Evolutionary conservation across 2,329 filamentous ascomycete species (phyloP).

Genomic region (Diplodia sapinea): DNA sequence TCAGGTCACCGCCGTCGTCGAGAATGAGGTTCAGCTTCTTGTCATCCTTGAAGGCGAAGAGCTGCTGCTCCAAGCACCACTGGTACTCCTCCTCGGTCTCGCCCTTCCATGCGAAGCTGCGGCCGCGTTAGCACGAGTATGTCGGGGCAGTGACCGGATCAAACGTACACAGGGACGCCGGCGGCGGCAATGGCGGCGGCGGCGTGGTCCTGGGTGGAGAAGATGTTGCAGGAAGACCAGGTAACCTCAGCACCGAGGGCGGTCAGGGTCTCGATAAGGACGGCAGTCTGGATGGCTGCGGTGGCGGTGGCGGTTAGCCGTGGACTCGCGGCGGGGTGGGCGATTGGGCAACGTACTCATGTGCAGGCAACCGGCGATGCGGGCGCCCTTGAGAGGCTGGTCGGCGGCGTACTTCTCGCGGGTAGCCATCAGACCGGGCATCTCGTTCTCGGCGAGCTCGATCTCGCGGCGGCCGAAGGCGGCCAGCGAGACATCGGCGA

Average conservation of each 20-base stretch:
- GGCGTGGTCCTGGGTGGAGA: constrained; percentile 98
- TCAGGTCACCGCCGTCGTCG: constrained; percentile 97
- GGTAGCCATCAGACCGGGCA: constrained; percentile 97
- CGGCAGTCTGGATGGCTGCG: constrained; percentile 92
- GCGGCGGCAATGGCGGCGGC: constrained; percentile 94
- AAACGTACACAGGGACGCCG: constrained; percentile 78
- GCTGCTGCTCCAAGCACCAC: constrained; percentile 99
- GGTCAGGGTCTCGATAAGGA: constrained; percentile 97
- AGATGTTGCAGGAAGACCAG: constrained; percentile 99
- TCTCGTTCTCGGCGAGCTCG: constrained; percentile 88
- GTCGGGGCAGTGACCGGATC: constrained; percentile 55
- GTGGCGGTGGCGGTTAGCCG: constrained; percentile 35
- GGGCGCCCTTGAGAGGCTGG: constrained; percentile 92
- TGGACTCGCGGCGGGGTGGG: neutral
- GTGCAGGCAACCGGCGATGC: constrained; percentile 97
- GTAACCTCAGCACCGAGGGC: constrained; percentile 97
- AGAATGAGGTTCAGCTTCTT: constrained; percentile 98
- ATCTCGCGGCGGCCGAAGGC: constrained; percentile 99
- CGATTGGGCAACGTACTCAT: constrained; percentile 71
- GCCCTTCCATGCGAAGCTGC: constrained; percentile 74
- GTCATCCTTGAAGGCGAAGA: constrained; percentile 93
- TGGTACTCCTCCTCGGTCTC: constrained; percentile 99
- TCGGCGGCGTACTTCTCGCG: constrained; percentile 87
- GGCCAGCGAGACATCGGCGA: constrained; percentile 94
- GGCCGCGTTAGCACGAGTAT: constrained; percentile 2